These are phyloP conservation scores for Penicillium cataractarum DNA, from an alignment of 495 filamentous ascomycete genomes.

Conservation along the genomic window DNA sequence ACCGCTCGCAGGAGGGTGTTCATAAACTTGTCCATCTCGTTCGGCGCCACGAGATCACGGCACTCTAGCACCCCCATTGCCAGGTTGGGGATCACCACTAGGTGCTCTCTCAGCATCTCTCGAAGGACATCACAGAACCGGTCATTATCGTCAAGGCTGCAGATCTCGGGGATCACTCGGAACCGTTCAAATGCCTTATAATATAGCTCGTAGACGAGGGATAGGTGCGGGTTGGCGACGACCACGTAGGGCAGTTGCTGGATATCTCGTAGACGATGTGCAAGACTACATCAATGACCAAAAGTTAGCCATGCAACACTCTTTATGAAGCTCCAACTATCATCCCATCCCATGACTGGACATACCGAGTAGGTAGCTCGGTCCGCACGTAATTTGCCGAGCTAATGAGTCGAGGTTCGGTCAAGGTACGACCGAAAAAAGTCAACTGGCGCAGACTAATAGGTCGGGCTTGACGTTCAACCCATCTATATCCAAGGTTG, in stretches of 20 bases:
- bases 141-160: slow-evolving; percentile 88
- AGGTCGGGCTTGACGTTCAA: slow-evolving; percentile 78
- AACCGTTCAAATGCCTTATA: slow-evolving; percentile 92
- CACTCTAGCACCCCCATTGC: slow-evolving; percentile 94
- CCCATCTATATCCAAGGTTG: slow-evolving; percentile 65
- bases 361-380: slow-evolving; percentile 86
- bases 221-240: slow-evolving; percentile 91
- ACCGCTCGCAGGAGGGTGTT: slow-evolving; percentile 89
- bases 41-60: slow-evolving; percentile 71
- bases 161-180: slow-evolving; percentile 80
- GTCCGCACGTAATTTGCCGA: slow-evolving; percentile 97
- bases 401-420: slow-evolving; percentile 84
- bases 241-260: slow-evolving; percentile 96
- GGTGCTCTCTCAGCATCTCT: slow-evolving; percentile 79
- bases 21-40: slow-evolving; percentile 92
- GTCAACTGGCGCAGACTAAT: slow-evolving; percentile 92
- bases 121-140: slow-evolving; percentile 80
- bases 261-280: slow-evolving; percentile 95
- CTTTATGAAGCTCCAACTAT: not conserved
- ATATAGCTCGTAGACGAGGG: slow-evolving; percentile 94
- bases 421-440: slow-evolving; percentile 90
- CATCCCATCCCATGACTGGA: not conserved
- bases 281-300: slow-evolving; percentile 57
- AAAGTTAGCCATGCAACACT: not conserved
- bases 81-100: slow-evolving; percentile 90